Evolutionary conservation across 2,329 filamentous ascomycete genomes (phyloP).

Genomic region (Paracamarosporium sp.): DNA sequence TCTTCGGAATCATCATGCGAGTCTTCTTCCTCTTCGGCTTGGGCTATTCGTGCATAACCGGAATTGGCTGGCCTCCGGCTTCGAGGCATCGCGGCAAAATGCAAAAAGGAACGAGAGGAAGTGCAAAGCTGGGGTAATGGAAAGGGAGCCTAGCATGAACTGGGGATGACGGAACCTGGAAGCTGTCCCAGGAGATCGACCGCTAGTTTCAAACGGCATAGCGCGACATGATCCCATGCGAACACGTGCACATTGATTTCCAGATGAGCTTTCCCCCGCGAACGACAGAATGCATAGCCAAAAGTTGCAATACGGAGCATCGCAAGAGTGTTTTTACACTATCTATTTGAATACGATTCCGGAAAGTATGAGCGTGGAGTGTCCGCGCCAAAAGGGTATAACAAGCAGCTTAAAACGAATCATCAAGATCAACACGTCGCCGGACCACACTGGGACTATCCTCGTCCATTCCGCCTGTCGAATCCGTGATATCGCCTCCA

Average conservation of each 20-base stretch:
- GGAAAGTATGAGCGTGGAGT: background rate
- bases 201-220: background rate
- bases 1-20: constrained; percentile 49
- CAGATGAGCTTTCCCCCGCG: background rate
- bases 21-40: constrained; percentile 58
- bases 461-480: constrained; percentile 49
- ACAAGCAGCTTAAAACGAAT: constrained; percentile 50
- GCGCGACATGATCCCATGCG: background rate
- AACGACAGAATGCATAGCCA: background rate
- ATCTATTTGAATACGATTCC: background rate
- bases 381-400: background rate
- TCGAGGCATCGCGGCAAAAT: constrained; percentile 35
- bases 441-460: constrained; percentile 57
- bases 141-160: constrained; percentile 14
- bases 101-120: constrained; percentile 8
- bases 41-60: constrained; percentile 60
- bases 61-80: constrained; percentile 52
- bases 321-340: background rate
- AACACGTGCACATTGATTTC: background rate
- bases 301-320: background rate
- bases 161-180: constrained; percentile 5
- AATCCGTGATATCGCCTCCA: constrained; percentile 64
- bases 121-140: constrained; percentile 15
- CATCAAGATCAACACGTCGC: constrained; percentile 53
- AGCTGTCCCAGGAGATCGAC: constrained; percentile 2